Conservation (phyloP, 2,329 filamentous ascomycete genomes). For the Claviceps monticola region DNA sequence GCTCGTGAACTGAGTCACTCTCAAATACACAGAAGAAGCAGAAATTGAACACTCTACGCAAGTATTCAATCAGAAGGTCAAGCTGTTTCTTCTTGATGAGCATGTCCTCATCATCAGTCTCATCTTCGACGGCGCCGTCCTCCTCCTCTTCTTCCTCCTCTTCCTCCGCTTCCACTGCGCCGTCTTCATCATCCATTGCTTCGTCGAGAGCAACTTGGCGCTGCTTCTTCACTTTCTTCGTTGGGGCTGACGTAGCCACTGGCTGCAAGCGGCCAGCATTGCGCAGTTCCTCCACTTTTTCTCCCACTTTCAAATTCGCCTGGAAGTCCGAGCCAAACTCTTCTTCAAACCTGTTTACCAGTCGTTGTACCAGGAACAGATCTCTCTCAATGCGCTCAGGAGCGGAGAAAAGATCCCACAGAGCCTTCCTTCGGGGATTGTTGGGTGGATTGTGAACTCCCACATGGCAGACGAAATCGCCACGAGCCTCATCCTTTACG, state of each 20-base stretch:
- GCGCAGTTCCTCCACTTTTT: conserved; percentile 70
- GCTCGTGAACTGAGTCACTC: conserved; percentile 90
- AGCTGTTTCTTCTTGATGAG: conserved; percentile 92
- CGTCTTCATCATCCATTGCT: conserved; percentile 49
- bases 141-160: conserved; percentile 63
- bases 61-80: conserved; percentile 88
- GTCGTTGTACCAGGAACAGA: conserved; percentile 63
- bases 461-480: conserved; percentile 95
- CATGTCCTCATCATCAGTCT: conserved; percentile 80
- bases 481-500: conserved; percentile 83
- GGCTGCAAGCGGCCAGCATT: conserved; percentile 66
- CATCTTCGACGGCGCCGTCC: conserved; percentile 66
- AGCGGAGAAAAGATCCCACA: conserved; percentile 93
- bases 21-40: conserved; percentile 99
- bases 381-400: conserved; percentile 90
- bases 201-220: conserved; percentile 47
- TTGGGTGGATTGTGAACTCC: conserved; percentile 84
- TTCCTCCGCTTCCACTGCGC: conserved; percentile 57
- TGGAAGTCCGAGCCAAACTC: conserved; percentile 69
- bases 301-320: conserved; percentile 67
- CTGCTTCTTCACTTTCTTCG: conserved; percentile 48
- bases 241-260: conserved; percentile 33
- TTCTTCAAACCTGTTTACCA: conserved; percentile 73
- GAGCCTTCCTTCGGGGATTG: conserved; percentile 79
- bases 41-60: conserved; percentile 94